Conservation (phyloP, 2,329 filamentous ascomycete genomes). For the Hysterium pulicare region DNA sequence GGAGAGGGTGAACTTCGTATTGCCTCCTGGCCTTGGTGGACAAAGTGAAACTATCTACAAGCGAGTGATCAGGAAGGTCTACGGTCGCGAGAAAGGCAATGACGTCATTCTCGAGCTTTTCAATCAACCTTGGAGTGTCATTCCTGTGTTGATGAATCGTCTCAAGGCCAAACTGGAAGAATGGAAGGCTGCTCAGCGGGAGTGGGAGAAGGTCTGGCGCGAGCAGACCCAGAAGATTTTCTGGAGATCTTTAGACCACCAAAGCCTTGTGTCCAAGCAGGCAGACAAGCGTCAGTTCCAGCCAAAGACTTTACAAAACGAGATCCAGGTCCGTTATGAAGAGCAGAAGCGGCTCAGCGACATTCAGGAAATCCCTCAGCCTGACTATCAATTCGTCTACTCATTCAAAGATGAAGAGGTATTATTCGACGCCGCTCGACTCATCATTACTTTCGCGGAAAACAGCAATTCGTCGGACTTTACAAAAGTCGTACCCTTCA, state of each 20-base stretch:
- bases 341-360: slow-evolving; percentile 75
- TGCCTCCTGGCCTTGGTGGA: slow-evolving; percentile 80
- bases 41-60: slow-evolving; percentile 97
- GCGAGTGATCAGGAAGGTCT: slow-evolving; percentile 95
- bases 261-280: slow-evolving; percentile 84
- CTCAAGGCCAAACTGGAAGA: slow-evolving; percentile 96
- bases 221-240: slow-evolving; percentile 93
- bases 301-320: slow-evolving; percentile 82
- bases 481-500: slow-evolving; percentile 44
- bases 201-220: slow-evolving; percentile 99
- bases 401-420: slow-evolving; percentile 60
- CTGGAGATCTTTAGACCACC: slow-evolving; percentile 93
- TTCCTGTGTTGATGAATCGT: slow-evolving; percentile 82
- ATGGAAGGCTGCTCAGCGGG: slow-evolving; percentile 93
- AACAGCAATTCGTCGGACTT: slow-evolving; percentile 42
- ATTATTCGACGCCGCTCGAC: slow-evolving; percentile 48
- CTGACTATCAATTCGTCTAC: slow-evolving; percentile 72
- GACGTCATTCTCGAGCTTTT: slow-evolving; percentile 88
- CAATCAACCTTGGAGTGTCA: slow-evolving; percentile 74
- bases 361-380: slow-evolving; percentile 55
- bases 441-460: slow-evolving; percentile 45
- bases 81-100: slow-evolving; percentile 77
- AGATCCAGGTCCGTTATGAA: slow-evolving; percentile 89
- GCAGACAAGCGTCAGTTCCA: slow-evolving; percentile 89
- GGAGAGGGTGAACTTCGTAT: slow-evolving; percentile 71